Base-by-base conservation (phyloP, 768 basidiomycete genomes). In the Mycena venus region DNA sequence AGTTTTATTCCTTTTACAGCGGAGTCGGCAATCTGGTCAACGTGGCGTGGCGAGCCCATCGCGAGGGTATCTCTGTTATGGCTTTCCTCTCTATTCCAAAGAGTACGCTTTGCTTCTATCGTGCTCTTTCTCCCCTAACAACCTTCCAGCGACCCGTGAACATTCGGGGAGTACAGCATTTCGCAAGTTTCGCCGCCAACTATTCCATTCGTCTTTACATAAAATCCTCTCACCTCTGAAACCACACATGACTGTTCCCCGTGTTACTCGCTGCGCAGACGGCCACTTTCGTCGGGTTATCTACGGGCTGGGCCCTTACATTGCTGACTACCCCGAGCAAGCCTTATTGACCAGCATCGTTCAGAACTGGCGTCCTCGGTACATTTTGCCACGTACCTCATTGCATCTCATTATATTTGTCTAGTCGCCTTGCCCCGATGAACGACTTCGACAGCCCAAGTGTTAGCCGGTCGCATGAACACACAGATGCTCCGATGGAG, bases 271-370 rank as follows among this genome's bases (percentile, higher is more conserved):
- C 12, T 81, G 77, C 31, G 55, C 75, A 0, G 78, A 81, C 38
- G 71, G 77, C 9, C 74, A 80, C 61, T 77, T 70, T 56, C 49
- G 74, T 4, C 68, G 56, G 0, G 63, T 74, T 0, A 73, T 81
- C 23, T 81, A 81, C 63, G 78, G 75, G 25, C 9, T 79, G 5
- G 72, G 53, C 9, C 80, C 79, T 2, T 79, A 72, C 65, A 80
- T 83, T 36, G 77, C 80, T 2, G 79, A 83, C 58, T 83, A 83
- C 55, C 82, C 82, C 0, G 82, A 83, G 60, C 82, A 83, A 49
- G 76, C 74, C 0, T 65, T 76, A 1, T 38, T 79, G 1, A 55
- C 76, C 0, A 55, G 78, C 29, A 75, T 80, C 17, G 81, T 83
- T 0, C 67, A 75, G 31, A 67, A 75, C 0, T 81, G 78, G 78